Evolutionary conservation across 495 filamentous ascomycete species (phyloP).

Genomic region (Hypoxylon lienhwacheense): DNA sequence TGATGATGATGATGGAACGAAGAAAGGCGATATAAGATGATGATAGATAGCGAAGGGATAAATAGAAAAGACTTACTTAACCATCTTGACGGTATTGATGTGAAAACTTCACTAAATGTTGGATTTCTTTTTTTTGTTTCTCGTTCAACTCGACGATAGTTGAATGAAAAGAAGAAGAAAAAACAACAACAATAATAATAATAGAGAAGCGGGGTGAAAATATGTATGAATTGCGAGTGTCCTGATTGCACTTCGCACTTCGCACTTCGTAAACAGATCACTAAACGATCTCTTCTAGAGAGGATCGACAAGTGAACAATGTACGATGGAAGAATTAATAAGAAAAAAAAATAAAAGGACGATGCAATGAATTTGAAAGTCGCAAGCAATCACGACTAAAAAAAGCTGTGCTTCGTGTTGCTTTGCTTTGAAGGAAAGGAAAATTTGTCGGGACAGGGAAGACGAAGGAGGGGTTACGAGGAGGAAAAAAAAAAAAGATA

Average conservation of each 20-base stretch:
- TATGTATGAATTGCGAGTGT: constrained; percentile 24
- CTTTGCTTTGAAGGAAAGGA: constrained; percentile 35
- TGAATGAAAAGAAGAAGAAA: constrained; percentile 21
- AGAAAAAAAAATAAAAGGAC: not conserved
- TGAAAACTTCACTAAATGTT: constrained; percentile 41
- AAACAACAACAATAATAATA: too few relatives aligned
- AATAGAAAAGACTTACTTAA: constrained; percentile 74
- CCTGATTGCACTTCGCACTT: constrained; percentile 27
- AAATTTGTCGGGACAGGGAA: constrained; percentile 30
- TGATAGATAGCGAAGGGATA: not conserved
- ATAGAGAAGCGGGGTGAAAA: constrained; percentile 19
- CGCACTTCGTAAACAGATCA: constrained; percentile 30
- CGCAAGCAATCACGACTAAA: constrained; percentile 41
- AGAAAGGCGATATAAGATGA: not conserved
- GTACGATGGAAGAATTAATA: constrained; percentile 15
- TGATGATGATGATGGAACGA: constrained; percentile 35
- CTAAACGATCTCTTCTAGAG: constrained; percentile 30
- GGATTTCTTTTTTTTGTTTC: too few relatives aligned
- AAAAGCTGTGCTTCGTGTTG: constrained; percentile 11
- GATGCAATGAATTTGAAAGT: constrained; percentile 26
- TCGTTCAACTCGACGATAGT: constrained; percentile 34
- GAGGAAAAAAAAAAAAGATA: constrained; percentile 24
- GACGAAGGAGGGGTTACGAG: constrained; percentile 32
- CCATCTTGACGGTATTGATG: constrained; percentile 90
- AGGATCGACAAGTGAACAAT: constrained; percentile 16